phyloP scores from a whole-genome alignment of 192 early-diverging fungal genomes.

The Dispira parvispora region DNA sequence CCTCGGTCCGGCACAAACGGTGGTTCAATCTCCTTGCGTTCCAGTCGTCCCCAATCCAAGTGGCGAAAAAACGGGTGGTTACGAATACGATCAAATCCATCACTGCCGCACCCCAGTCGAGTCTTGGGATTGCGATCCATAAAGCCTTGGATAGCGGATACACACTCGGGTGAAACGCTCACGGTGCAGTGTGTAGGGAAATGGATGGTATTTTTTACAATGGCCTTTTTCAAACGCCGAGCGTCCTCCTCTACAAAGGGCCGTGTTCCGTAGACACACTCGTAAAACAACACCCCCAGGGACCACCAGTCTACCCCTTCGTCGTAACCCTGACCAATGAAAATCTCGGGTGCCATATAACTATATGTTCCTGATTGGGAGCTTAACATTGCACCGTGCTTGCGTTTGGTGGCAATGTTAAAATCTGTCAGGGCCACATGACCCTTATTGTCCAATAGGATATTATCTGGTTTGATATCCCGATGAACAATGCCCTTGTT shows the following conservation, averaged over 20 bases:
- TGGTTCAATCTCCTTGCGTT: slow-evolving; percentile 49
- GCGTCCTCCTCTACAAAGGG: slow-evolving; percentile 49
- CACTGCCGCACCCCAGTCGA: slow-evolving; percentile 61
- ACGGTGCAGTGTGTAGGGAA: slow-evolving; percentile 32
- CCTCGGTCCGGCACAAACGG: slow-evolving; percentile 76
- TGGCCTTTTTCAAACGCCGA: slow-evolving; percentile 40
- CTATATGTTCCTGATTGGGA: slow-evolving; percentile 77
- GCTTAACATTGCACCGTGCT: slow-evolving; percentile 34
- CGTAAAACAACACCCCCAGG: slow-evolving; percentile 78
- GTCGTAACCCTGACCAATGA: slow-evolving; percentile 51
- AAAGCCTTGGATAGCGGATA: slow-evolving; percentile 55
- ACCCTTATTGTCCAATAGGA: slow-evolving; percentile 41
- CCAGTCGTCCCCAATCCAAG: slow-evolving; percentile 61
- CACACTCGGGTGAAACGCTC: slow-evolving; percentile 43
- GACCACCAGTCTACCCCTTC: slow-evolving; percentile 92
- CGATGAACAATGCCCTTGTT: slow-evolving; percentile 68
- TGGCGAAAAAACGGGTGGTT: slow-evolving; percentile 63
- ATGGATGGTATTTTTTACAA: slow-evolving; percentile 43
- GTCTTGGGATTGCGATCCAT: slow-evolving; percentile 52
- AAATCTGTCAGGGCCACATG: slow-evolving; percentile 91
- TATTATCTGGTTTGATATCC: slow-evolving; percentile 93
- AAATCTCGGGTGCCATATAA: slow-evolving; percentile 81
- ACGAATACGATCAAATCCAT: slow-evolving; percentile 50
- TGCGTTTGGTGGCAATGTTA: slow-evolving; percentile 78
- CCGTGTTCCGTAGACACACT: slow-evolving; percentile 65